Evolutionary conservation across 306 rosid genomes (phyloP), one percentile per base, ranked within the genome.

Genomic region (Ormosia semicastrata): DNA sequence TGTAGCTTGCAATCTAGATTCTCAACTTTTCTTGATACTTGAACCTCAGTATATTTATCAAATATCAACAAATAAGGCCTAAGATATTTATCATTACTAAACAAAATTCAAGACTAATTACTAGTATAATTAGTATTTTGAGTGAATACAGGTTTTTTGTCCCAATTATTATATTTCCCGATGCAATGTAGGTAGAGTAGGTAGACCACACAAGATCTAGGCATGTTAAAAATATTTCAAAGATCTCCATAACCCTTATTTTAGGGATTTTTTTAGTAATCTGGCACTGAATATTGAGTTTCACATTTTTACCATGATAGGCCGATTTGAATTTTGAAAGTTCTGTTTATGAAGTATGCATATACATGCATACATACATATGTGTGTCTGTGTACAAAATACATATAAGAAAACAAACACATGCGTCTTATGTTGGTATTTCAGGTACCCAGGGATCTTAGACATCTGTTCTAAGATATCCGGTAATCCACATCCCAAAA

Each of bases 151-250:
- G 15, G 37, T n/a, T 76, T 54, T 37, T 29, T 43, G 59, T 60
- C 76, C 40, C 79, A 66, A 49, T 8, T 44, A 71, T 40, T 30
- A 59, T 41, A 67, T 43, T 71, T 74, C 69, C 69, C 24, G 63
- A n/a, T 37, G 24, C 24, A 24, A 24, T 24, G 24, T 24, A 24
- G 24, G 57, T 15, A 30, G 64, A 64, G 73, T 60, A 18, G 34
- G 68, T 52, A 65, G 58, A 40, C 14, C 67, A n/a, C 54, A 32
- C 43, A 54, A 53, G 52, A 64, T 36, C 33, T 39, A 74, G 5
- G 50, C 80, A 73, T 81, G 34, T 41, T 32, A 66, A 54, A 70
- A 81, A 56, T 57, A 82, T 34, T 44, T 43, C 71, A 57, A 33
- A 43, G 53, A 66, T 82, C 29, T 14, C 59, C 32, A 33, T 56